Base-by-base conservation (phyloP, 106 monocot species). In the Phalaenopsis equestris region DNA sequence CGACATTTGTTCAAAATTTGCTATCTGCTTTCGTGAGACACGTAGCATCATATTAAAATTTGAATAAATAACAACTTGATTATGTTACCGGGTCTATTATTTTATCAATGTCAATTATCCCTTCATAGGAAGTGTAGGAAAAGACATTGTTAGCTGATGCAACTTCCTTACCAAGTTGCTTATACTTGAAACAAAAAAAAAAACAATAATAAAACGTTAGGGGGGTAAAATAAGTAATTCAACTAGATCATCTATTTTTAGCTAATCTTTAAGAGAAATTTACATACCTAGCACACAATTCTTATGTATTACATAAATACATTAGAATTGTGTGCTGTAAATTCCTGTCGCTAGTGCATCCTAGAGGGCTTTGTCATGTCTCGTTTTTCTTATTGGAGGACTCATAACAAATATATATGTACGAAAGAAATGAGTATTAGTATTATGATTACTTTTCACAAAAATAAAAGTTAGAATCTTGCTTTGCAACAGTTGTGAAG, bases 121-220 rank as follows among this genome's bases (percentile, higher is more conserved):
- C 99, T 80, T 99, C 99, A 79, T 99, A 99, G 65, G 99, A 91
- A 61, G 90, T 90, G 73, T 93, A 88, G 79, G 88, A 87, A 80
- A 93, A 99, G n/a, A 99, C 87, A 84, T 99, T 99, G 76, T 90
- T 86, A 8, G 99, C 91, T 16, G 73, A 75, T 70, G 91, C 80
- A 64, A 94, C 99, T 86, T 93, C 99, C 75, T 91, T 84, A 78
- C 99, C 99, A 81, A 94, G 83, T 73, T 99, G 99, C 77, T 99
- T 99, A 83, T 88, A 93, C 58, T 95, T 99, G 88, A 86, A 85
- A 74, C 14, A 80, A 74, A 11, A 77, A 18, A 30, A 67, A 39
- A 8, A 41, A 72, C 30, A 30, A 30, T 14, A 37, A 14, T 14
- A 5, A 24, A 39, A 11, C 72, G 11, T 52, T 2, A 12, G 52